Conservation (phyloP, 1,139 yeast genomes). For the Yamadazyma diospyri region DNA sequence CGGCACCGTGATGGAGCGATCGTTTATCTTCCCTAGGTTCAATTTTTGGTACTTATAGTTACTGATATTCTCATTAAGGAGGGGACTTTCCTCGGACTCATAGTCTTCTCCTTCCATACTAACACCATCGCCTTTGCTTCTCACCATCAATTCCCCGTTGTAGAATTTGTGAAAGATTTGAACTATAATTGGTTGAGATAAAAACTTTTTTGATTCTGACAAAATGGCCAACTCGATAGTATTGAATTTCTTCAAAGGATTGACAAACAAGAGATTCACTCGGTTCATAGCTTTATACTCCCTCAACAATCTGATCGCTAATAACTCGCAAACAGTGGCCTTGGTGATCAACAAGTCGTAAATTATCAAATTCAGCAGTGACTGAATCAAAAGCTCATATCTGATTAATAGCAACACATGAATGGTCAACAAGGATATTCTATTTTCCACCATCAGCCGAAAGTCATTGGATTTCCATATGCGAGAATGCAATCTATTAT, state of each 20-base stretch:
- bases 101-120: slow-evolving; percentile 18
- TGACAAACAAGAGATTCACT: slow-evolving; percentile 41
- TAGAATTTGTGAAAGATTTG: slow-evolving; percentile 51
- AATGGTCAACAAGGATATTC: slow-evolving; percentile 25
- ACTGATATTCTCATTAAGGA: slow-evolving; percentile 21
- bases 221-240: slow-evolving; percentile 54
- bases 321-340: slow-evolving; percentile 52
- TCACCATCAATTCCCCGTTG: slow-evolving; percentile 41
- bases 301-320: slow-evolving; percentile 50
- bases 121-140: not conserved
- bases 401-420: slow-evolving; percentile 34
- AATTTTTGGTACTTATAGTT: slow-evolving; percentile 35
- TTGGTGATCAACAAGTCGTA: slow-evolving; percentile 50
- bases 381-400: slow-evolving; percentile 48
- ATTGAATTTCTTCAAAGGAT: slow-evolving; percentile 43
- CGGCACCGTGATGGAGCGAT: slow-evolving; percentile 36
- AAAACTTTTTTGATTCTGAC: slow-evolving; percentile 51
- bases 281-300: slow-evolving; percentile 46
- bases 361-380: slow-evolving; percentile 44
- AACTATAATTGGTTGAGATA: slow-evolving; percentile 55
- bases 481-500: slow-evolving; percentile 9
- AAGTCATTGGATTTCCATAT: slow-evolving; percentile 10
- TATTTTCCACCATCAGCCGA: slow-evolving; percentile 12
- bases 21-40: slow-evolving; percentile 27
- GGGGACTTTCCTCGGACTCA: slow-evolving; percentile 24